Evolutionary conservation across 495 filamentous ascomycete genomes (phyloP).

Genomic region (Hyphodiscus hymeniophilus): DNA sequence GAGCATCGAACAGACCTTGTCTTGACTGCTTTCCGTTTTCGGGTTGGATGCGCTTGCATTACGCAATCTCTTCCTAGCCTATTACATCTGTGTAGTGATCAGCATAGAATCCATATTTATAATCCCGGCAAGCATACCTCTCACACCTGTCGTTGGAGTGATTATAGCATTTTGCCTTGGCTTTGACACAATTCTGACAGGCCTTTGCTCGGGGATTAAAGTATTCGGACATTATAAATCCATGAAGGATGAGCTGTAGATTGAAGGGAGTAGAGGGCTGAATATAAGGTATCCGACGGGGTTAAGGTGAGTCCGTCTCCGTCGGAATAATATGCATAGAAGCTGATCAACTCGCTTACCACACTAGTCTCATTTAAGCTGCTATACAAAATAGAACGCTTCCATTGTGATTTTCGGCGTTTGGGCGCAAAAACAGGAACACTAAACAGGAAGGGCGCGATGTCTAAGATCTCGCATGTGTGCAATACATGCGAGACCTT

Average conservation of each 20-base stretch:
- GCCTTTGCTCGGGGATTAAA: not conserved
- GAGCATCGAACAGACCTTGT: not conserved
- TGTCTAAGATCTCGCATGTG: no score
- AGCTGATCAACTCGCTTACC: no score
- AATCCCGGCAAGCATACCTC: not conserved
- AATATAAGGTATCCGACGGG: not conserved
- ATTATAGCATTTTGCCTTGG: not conserved
- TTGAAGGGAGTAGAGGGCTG: not conserved
- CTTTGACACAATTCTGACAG: slow-evolving; percentile 1
- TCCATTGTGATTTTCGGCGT: no score
- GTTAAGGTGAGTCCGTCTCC: not conserved
- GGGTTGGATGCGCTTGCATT: not conserved
- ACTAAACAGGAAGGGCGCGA: no score
- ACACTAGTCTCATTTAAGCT: no score
- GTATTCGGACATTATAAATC: not conserved
- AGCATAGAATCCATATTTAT: not conserved
- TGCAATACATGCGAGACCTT: no score
- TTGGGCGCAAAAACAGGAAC: no score
- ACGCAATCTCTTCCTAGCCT: not conserved
- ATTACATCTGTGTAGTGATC: not conserved
- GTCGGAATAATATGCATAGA: no score
- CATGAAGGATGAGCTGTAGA: not conserved
- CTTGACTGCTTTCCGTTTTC: not conserved
- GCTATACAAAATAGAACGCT: no score
- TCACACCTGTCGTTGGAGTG: not conserved